A percentile compares a stretch with the other conserved stretches of the same genome.
These are phyloP conservation scores for Paradendryphiella salina DNA, from an alignment of 2,329 filamentous ascomycete genomes.

Conservation along the genomic window DNA sequence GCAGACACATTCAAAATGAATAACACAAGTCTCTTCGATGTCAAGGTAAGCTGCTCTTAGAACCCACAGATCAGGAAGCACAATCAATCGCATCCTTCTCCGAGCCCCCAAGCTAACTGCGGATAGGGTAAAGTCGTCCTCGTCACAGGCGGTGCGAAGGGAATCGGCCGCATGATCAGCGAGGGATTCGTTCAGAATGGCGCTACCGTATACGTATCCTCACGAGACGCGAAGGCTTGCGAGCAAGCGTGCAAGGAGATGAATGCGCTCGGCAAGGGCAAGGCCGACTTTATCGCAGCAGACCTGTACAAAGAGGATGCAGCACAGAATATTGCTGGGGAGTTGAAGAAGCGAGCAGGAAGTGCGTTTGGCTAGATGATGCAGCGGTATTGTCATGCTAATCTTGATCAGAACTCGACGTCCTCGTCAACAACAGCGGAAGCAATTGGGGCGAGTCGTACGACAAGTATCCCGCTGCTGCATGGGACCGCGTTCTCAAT, in stretches of 20 bases:
- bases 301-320: conserved; percentile 67
- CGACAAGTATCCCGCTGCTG: conserved; percentile 58
- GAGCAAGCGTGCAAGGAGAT: conserved; percentile 62
- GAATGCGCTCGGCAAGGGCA: conserved; percentile 59
- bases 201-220: conserved; percentile 70
- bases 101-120: conserved; percentile 1
- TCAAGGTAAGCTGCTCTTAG: conserved; percentile 32
- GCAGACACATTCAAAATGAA: conserved; percentile 35
- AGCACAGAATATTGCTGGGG: conserved; percentile 60
- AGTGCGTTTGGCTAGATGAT: conserved; percentile 32
- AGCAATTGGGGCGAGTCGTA: conserved; percentile 66
- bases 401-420: conserved; percentile 54
- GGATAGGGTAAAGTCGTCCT: conserved; percentile 51
- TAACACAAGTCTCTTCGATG: conserved; percentile 41
- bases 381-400: background rate
- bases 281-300: conserved; percentile 62
- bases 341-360: conserved; percentile 58
- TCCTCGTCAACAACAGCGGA: conserved; percentile 69
- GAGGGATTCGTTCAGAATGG: conserved; percentile 67
- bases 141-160: conserved; percentile 56
- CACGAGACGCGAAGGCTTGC: conserved; percentile 64
- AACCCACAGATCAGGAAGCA: background rate
- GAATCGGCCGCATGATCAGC: conserved; percentile 70
- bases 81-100: background rate
- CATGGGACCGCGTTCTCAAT: conserved; percentile 62